phyloP scores from a whole-genome alignment of 2,329 filamentous ascomycete species.

The Aspergillus sp. region DNA sequence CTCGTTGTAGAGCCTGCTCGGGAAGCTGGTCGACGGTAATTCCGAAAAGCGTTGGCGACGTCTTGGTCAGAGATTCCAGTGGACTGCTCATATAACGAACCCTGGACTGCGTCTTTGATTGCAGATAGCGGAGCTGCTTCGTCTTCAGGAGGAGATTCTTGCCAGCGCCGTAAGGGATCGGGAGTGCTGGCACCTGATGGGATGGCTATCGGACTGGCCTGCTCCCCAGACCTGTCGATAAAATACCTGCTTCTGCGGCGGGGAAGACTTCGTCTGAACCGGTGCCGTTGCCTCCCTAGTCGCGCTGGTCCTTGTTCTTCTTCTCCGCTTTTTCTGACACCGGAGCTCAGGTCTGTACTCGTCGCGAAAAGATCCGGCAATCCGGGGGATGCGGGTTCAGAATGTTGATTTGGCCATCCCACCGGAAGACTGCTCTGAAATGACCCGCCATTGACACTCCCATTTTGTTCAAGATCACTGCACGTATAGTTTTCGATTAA shows the following conservation, averaged over 20 bases:
- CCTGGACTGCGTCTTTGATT: background rate
- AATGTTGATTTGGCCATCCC: too few species aligned
- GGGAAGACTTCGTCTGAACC: background rate
- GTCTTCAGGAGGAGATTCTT: background rate
- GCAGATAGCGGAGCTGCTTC: background rate
- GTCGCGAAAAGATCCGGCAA: too few species aligned
- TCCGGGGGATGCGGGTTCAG: too few species aligned
- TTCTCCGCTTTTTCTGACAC: too few species aligned
- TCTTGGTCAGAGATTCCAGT: background rate
- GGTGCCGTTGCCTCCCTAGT: too few species aligned
- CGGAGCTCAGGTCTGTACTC: too few species aligned
- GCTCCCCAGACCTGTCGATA: background rate
- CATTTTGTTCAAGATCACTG: too few species aligned
- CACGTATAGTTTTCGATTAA: too few species aligned
- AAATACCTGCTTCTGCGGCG: background rate
- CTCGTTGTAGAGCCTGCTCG: background rate
- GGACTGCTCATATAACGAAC: background rate
- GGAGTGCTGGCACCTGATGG: background rate
- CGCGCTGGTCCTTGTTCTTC: too few species aligned
- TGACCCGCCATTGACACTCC: too few species aligned
- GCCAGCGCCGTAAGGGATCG: background rate
- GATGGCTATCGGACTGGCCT: background rate
- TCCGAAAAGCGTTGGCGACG: background rate
- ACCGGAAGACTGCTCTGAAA: too few species aligned
- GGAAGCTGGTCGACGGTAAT: background rate